phyloP scores from a whole-genome alignment of 257 asterid species.

The Solanum megistacrolobum region DNA sequence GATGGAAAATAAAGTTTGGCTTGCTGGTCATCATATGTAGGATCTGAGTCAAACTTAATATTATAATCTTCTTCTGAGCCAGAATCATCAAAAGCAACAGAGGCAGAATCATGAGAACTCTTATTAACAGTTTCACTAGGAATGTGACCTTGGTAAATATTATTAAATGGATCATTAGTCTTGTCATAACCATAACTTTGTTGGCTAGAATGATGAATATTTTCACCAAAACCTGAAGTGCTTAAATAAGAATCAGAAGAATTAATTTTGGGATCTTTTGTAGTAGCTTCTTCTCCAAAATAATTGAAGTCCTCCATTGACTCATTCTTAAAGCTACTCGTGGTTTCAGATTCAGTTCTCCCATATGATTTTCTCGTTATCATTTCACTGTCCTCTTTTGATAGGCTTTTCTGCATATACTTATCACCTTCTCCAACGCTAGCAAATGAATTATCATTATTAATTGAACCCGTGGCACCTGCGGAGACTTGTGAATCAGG shows the following conservation, averaged over 20 bases:
- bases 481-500: conserved; percentile 17
- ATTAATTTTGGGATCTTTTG: conserved; percentile 23
- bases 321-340: conserved; percentile 15
- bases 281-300: conserved; percentile 27
- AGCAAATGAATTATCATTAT: conserved; percentile 11
- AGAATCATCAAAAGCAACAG: conserved; percentile 45
- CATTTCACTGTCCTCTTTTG: conserved; percentile 14
- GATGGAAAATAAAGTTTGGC: conserved; percentile 29
- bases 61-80: conserved; percentile 52
- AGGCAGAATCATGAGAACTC: conserved; percentile 30
- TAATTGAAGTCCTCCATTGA: conserved; percentile 18
- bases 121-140: conserved; percentile 21
- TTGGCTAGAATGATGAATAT: conserved; percentile 30
- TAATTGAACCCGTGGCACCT: conserved; percentile 28
- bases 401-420: conserved; percentile 17
- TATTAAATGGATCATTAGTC: conserved; percentile 18
- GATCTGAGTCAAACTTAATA: conserved; percentile 23
- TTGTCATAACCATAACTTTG: conserved; percentile 22
- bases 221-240: conserved; percentile 28
- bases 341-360: conserved; percentile 26
- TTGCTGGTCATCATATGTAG: conserved; percentile 40
- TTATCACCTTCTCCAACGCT: conserved; percentile 21
- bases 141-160: conserved; percentile 12
- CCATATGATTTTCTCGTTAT: conserved; percentile 8
- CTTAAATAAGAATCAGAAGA: conserved; percentile 38